Base-by-base conservation (phyloP, 1,284 basidiomycete genomes). In the Apiotrichum domesticum region DNA sequence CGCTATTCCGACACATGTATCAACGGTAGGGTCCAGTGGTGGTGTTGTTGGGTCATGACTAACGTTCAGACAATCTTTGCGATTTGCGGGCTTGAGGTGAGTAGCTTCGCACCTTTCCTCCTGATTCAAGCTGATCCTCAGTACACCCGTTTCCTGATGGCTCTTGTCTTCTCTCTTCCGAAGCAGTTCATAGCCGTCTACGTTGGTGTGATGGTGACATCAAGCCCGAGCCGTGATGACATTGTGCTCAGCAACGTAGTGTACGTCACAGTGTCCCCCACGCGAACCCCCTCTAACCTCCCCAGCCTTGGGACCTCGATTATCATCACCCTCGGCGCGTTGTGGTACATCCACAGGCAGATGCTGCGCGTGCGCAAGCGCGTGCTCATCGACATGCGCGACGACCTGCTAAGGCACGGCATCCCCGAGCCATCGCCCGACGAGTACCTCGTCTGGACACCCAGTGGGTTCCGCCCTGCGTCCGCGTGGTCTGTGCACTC, bases 171-270 rank as follows among this genome's bases (percentile, higher is more conserved):
- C 9, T 68, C 74, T 4, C 55, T 77, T n/a, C 77, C 77, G 0
- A 77, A 78, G 55, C 52, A 67, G 62, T 59, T 69, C 8, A 64
- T 69, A 33, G 65, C 61, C 34, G 69, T 71, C 8, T 71, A 69
- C 55, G 52, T 61, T 15, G 59, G 59, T 15, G 59, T 61, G 84
- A 83, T 61, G 80, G 85, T 59, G 69, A 78, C 35, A 84, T 88
- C 4, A 74, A 88, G 43, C 82, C 67, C 7, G 4, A 29, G 51
- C 15, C 33, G 47, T 6, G 46, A 45, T 10, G 59, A 64, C 43
- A 54, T 65, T 43, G 35, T 39, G 8, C 59, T 71, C 32, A 65
- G 64, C 15, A 62, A 66, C 47, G 56, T 55, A 34, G 67, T 71
- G 54, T 39, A 39, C 37, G 37, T 39, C 9, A 9, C 13, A 3